These are phyloP conservation scores for Yamadazyma sp. DNA, from an alignment of 1,139 yeast genomes.

Conservation along the genomic window DNA sequence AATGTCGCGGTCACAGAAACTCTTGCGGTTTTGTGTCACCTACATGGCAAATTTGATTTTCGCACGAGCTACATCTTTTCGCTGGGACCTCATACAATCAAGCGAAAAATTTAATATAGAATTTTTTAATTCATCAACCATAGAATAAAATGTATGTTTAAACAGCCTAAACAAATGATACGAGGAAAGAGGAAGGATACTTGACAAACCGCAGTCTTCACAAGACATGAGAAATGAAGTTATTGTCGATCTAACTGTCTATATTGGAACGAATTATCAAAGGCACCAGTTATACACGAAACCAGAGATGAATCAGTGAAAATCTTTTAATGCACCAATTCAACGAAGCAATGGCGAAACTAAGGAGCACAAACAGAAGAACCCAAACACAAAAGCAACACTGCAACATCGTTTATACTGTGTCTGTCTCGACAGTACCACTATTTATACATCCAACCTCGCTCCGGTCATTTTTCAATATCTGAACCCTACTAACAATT, in stretches of 20 bases:
- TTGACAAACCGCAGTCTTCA: neutral
- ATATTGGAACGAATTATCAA: neutral
- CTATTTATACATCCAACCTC: neutral
- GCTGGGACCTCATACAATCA: neutral
- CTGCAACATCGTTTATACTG: no score
- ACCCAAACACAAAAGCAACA: no score
- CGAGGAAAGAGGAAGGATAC: neutral
- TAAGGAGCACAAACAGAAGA: neutral
- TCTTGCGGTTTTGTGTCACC: neutral
- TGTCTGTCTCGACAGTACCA: no score
- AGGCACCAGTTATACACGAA: neutral
- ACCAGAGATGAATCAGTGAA: constrained; percentile 1
- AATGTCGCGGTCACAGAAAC: constrained; percentile 1
- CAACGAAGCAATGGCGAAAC: neutral
- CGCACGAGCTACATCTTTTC: neutral
- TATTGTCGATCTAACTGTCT: neutral
- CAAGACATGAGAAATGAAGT: no score
- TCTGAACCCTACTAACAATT: constrained; percentile 52
- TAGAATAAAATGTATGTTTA: constrained; percentile 12
- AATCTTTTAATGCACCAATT: neutral
- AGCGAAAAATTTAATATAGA: constrained; percentile 5
- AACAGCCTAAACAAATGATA: neutral
- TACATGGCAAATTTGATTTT: neutral
- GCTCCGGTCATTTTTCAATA: no score
- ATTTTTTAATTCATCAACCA: constrained; percentile 9